Evolutionary conservation across 352 stramenopile genomes (phyloP).

Genomic region (Globisporangium alternatum): DNA sequence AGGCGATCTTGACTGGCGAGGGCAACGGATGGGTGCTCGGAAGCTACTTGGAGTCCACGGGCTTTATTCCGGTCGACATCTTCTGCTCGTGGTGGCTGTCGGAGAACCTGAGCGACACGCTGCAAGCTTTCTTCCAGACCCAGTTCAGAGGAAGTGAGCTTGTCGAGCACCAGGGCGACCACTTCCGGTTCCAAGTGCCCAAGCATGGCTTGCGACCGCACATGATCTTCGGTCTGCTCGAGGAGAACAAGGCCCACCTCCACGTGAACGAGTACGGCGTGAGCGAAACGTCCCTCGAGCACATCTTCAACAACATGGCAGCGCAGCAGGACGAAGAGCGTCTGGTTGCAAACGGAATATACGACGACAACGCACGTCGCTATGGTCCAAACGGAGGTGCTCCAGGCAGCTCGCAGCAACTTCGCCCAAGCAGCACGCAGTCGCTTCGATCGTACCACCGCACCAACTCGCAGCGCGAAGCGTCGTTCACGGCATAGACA

Average conservation of each 20-base stretch:
- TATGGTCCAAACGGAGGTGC: constrained; percentile 1
- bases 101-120: constrained; percentile 33
- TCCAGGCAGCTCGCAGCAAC: constrained; percentile 4
- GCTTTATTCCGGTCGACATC: constrained; percentile 44
- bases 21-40: constrained; percentile 40
- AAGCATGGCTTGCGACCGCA: constrained; percentile 47
- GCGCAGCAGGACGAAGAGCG: constrained; percentile 63
- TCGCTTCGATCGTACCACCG: constrained; percentile 41
- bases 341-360: constrained; percentile 37
- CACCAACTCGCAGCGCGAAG: constrained; percentile 22
- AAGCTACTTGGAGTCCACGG: constrained; percentile 42
- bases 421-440: constrained; percentile 34
- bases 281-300: constrained; percentile 88
- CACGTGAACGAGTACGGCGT: constrained; percentile 86
- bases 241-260: constrained; percentile 58
- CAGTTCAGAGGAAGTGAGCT: constrained; percentile 43
- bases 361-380: constrained; percentile 19
- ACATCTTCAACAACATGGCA: constrained; percentile 93
- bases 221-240: constrained; percentile 73
- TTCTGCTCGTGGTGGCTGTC: constrained; percentile 60
- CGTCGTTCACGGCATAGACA: constrained; percentile 14
- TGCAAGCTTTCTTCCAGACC: constrained; percentile 40
- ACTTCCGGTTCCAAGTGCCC: constrained; percentile 71
- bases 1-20: constrained; percentile 33
- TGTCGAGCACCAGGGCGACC: constrained; percentile 59